Base-by-base conservation (phyloP, 2,329 filamentous ascomycete genomes). In the Botryosphaeria dothidea region DNA sequence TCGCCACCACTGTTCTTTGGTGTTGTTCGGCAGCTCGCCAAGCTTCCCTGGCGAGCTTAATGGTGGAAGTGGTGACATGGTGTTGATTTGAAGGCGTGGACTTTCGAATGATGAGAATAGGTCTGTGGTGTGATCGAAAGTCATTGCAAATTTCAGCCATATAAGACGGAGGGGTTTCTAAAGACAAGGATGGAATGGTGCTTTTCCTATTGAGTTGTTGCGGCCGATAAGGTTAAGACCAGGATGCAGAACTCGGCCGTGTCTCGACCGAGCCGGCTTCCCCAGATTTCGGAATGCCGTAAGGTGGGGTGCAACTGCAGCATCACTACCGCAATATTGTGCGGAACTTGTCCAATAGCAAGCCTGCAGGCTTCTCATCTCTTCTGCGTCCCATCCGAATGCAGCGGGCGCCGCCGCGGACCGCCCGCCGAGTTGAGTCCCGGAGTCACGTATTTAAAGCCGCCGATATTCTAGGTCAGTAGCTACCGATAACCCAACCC, bases 221-320 rank as follows among this genome's bases (percentile, higher is more conserved):
- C 23, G 4, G 48, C 7, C 48, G 48, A 51, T 51, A 51, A 51
- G n/a, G 25, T 46, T 60, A 5, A 3, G 38, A 5, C 21, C 23
- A 8, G 27, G n/a, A 31, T 21, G 15, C 25, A n/a, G 17, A 45
- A 60, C 38, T 60, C 56, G 56, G 56, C 56, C 56, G 56, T 60
- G 56, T 31, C 36, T 60, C 56, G 56, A 45, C 56, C 56, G 56
- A 60, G 56, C 38, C 56, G 38, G 38, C 29, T 60, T 60, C 56
- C 56, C 56, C 56, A 46, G 38, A 46, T 46, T 46, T 19, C 19
- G 23, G 13, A 9, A 43, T 45, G 17, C 8, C 38, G 56, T 21
- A 25, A 25, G 21, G 52, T 43, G 31, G 52, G 52, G 31, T 45
- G 5, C 5, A 8, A 17, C 29, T 3, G 11, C 56, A 34, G 9